Conservation (phyloP, 768 basidiomycete species). For the Cubamyces lactineus region DNA sequence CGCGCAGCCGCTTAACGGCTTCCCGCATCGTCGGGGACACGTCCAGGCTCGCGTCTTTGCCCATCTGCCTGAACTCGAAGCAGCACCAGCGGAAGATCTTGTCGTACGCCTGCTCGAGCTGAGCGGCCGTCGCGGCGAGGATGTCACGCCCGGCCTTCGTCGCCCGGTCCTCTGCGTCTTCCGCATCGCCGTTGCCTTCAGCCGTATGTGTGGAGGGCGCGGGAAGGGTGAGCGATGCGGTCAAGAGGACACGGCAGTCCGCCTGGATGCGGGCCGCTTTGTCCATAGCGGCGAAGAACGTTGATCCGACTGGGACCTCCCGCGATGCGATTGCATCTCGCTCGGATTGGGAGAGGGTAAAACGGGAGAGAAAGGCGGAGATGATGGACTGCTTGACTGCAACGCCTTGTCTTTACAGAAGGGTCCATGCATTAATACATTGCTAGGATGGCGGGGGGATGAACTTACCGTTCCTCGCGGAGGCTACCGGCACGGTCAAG, state of each 20-base stretch:
- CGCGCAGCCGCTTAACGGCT: constrained; percentile 71
- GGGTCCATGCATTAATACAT: neutral
- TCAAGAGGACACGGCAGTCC: constrained; percentile 86
- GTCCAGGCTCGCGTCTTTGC: constrained; percentile 74
- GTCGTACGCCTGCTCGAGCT: constrained; percentile 88
- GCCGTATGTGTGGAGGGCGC: neutral
- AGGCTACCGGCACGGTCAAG: constrained; percentile 83
- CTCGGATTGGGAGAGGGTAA: constrained; percentile 81
- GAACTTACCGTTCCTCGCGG: constrained; percentile 66
- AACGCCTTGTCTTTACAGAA: constrained; percentile 58
- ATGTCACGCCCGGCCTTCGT: constrained; percentile 72
- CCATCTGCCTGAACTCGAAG: constrained; percentile 82
- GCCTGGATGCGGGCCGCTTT: constrained; percentile 80
- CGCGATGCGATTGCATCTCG: constrained; percentile 74
- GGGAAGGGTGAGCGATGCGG: constrained; percentile 30
- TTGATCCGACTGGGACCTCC: constrained; percentile 71
- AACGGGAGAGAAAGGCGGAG: constrained; percentile 76
- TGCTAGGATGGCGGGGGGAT: neutral
- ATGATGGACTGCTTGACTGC: constrained; percentile 77
- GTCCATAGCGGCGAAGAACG: constrained; percentile 87
- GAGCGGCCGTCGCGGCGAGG: constrained; percentile 77
- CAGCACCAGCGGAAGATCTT: constrained; percentile 87
- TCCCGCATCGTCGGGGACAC: constrained; percentile 67
- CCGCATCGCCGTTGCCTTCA: neutral
- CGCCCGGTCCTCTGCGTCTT: constrained; percentile 18